Percentiles rank a stretch among this genome's conserved stretches.
Evolutionary conservation across 306 rosid species (phyloP).

Genomic region (Sicyos baderoa): DNA sequence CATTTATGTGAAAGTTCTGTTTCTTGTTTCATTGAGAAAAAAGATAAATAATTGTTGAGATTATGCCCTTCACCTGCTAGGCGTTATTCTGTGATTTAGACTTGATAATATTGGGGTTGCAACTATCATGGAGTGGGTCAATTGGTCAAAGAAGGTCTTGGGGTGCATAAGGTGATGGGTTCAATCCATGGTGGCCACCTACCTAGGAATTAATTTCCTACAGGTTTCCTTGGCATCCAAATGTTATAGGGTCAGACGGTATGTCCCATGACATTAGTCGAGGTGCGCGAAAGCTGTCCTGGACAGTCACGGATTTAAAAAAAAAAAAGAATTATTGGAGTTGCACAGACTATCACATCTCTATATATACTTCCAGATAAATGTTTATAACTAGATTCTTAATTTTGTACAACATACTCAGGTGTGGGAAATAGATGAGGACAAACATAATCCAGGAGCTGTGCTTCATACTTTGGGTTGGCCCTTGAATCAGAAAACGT

Average conservation of each 20-base stretch:
- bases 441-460: constrained; percentile 71
- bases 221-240: no score
- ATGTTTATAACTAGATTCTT: neutral
- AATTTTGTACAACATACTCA: constrained; percentile 23
- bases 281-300: no score
- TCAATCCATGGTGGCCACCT: no score
- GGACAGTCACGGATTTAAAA: no score
- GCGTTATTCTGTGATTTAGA: neutral
- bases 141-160: no score
- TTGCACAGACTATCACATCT: neutral
- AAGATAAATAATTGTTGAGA: neutral
- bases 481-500: constrained; percentile 85
- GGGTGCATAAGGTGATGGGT: no score
- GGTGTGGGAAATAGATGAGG: constrained; percentile 91
- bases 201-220: no score
- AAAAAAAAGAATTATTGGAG: no score
- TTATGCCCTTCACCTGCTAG: neutral
- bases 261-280: no score
- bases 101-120: neutral
- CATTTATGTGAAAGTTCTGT: neutral
- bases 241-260: no score
- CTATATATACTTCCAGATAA: neutral
- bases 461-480: constrained; percentile 91
- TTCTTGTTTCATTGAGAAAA: neutral
- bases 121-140: neutral